A percentile compares a stretch with the other conserved stretches of the same genome.
phyloP scores from a whole-genome alignment of 2,329 filamentous ascomycete genomes.

The Triangularia verruculosa region DNA sequence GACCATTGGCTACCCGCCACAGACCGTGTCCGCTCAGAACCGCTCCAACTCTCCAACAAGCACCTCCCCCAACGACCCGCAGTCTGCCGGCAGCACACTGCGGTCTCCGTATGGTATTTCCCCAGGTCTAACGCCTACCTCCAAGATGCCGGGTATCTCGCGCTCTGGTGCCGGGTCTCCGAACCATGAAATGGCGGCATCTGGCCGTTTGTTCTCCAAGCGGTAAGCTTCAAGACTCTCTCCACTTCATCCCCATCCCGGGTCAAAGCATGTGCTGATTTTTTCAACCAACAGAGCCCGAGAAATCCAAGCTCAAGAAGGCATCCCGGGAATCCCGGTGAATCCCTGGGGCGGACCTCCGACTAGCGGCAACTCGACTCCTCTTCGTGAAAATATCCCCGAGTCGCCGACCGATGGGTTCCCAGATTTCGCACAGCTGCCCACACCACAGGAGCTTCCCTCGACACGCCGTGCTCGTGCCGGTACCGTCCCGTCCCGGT shows the following conservation, averaged over 20 bases:
- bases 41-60: conserved; percentile 78
- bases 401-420: conserved; percentile 96
- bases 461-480: conserved; percentile 79
- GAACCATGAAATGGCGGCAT: conserved; percentile 79
- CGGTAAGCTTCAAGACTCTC: conserved; percentile 58
- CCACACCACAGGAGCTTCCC: conserved; percentile 60
- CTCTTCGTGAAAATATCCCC: conserved; percentile 93
- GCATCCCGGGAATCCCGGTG: conserved; percentile 64
- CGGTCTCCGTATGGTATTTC: conserved; percentile 73
- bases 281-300: conserved; percentile 64
- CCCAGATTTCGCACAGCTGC: conserved; percentile 77
- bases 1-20: conserved; percentile 76
- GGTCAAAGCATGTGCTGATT: conserved; percentile 3
- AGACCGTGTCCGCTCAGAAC: conserved; percentile 62
- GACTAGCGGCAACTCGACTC: conserved; percentile 93
- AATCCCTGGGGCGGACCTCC: conserved; percentile 92
- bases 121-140: conserved; percentile 56
- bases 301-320: conserved; percentile 97
- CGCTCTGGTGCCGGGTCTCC: conserved; percentile 93
- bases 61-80: conserved; percentile 75
- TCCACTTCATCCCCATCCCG: not conserved
- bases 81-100: conserved; percentile 55
- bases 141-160: conserved; percentile 57
- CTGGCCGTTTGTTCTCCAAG: conserved; percentile 79
- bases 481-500: conserved; percentile 92